Evolutionary conservation across 2,329 filamentous ascomycete species (phyloP).

Genomic region (Septoria petroselini): DNA sequence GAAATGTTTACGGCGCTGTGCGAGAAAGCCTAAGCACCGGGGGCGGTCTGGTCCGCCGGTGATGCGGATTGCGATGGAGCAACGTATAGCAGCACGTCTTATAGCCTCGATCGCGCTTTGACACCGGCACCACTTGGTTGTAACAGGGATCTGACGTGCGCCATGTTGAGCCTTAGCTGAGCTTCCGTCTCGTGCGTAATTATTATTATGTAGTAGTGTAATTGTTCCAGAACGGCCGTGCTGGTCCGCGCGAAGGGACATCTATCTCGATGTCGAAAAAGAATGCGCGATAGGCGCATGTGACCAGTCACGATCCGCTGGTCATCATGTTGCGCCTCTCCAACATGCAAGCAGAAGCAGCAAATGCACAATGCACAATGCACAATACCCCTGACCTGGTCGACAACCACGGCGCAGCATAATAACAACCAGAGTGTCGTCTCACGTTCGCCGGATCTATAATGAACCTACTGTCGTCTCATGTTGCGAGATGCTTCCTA

Average conservation of each 20-base stretch:
- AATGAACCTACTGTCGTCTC: constrained; percentile 9
- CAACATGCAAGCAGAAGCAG: too few species aligned
- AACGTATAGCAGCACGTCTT: constrained; percentile 10
- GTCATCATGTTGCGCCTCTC: too few species aligned
- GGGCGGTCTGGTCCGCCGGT: constrained; percentile 4
- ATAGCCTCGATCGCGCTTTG: constrained; percentile 11
- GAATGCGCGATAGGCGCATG: too few species aligned
- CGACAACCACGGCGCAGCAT: constrained; percentile 9
- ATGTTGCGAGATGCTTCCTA: not conserved
- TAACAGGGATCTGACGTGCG: constrained; percentile 12
- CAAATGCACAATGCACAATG: too few species aligned
- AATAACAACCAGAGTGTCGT: constrained; percentile 9
- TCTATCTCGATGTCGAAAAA: too few species aligned
- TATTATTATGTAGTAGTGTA: not conserved
- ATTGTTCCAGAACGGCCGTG: not conserved
- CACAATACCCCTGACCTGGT: not conserved
- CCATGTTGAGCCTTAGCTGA: not conserved
- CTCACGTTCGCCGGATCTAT: constrained; percentile 4
- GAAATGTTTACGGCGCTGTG: constrained; percentile 23
- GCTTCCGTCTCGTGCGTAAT: not conserved
- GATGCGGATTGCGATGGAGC: constrained; percentile 9
- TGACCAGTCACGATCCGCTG: too few species aligned
- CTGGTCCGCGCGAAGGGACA: too few species aligned
- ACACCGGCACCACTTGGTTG: constrained; percentile 10
- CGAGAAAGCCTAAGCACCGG: constrained; percentile 1